These are phyloP conservation scores for Mallotus japonicus DNA, from an alignment of 441 rosid species.

Conservation along the genomic window DNA sequence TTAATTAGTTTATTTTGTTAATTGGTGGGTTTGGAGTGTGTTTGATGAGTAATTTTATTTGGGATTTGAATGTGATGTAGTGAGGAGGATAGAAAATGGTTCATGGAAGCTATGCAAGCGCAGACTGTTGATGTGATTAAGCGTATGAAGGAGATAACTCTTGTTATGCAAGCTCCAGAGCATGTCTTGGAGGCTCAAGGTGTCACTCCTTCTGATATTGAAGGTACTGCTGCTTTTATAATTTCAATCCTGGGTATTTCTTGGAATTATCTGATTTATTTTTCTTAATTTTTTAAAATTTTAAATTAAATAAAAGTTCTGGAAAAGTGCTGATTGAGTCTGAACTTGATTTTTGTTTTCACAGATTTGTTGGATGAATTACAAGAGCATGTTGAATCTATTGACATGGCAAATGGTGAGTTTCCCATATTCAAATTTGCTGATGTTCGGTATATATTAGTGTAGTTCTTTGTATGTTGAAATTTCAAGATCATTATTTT, in stretches of 20 bases:
- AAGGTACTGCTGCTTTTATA: constrained; percentile 42
- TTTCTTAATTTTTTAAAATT: too few species aligned
- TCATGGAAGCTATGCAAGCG: constrained; percentile 92
- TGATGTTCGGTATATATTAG: neutral
- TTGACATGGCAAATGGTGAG: constrained; percentile 88
- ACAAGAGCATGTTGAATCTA: constrained; percentile 91
- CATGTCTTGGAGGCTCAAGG: constrained; percentile 78
- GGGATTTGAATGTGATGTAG: constrained; percentile 26
- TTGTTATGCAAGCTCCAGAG: constrained; percentile 78
- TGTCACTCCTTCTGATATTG: constrained; percentile 72
- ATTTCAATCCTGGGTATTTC: too few species aligned
- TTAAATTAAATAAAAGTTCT: too few species aligned
- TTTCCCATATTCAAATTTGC: neutral
- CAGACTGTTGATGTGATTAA: constrained; percentile 64
- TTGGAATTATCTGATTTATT: too few species aligned
- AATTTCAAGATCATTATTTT: too few species aligned
- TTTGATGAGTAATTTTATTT: neutral
- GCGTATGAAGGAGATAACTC: constrained; percentile 88
- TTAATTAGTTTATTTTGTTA: neutral
- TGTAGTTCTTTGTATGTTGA: neutral
- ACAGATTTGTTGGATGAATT: constrained; percentile 91
- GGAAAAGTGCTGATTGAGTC: neutral
- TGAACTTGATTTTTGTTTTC: constrained; percentile 7
- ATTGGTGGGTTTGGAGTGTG: neutral
- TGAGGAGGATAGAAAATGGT: constrained; percentile 90